A percentile compares a stretch with the other conserved stretches of the same genome.
Conservation (phyloP, 208 protist species). For the Wallacemonas collosoma region DNA sequence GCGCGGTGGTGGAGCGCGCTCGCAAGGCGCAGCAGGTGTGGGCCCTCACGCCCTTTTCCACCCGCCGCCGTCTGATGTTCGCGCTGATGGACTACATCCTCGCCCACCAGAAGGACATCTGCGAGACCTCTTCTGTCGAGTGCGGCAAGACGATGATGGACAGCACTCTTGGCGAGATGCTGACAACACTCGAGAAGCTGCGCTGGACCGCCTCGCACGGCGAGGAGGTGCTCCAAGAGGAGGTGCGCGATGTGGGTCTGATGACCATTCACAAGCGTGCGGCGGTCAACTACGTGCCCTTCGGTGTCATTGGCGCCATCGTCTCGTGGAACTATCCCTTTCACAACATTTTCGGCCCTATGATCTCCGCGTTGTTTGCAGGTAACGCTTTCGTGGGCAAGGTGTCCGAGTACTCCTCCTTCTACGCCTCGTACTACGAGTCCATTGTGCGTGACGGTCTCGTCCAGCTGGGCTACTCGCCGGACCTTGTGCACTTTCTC, state of each 20-base stretch:
- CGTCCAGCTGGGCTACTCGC: slow-evolving; percentile 81
- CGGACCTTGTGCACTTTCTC: slow-evolving; percentile 92
- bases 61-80: slow-evolving; percentile 81
- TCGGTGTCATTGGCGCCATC: slow-evolving; percentile 93
- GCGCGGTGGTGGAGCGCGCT: slow-evolving; percentile 57
- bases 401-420: slow-evolving; percentile 94
- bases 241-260: slow-evolving; percentile 83
- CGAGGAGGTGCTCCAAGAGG: slow-evolving; percentile 79
- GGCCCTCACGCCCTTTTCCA: slow-evolving; percentile 86
- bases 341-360: slow-evolving; percentile 94
- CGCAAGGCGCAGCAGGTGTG: slow-evolving; percentile 80
- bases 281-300: slow-evolving; percentile 82
- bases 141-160: slow-evolving; percentile 94
- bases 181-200: slow-evolving; percentile 93
- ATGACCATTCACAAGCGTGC: slow-evolving; percentile 91
- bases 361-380: slow-evolving; percentile 94
- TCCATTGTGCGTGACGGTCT: slow-evolving; percentile 90
- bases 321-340: slow-evolving; percentile 97
- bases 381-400: slow-evolving; percentile 95
- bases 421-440: slow-evolving; percentile 91
- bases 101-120: slow-evolving; percentile 78
- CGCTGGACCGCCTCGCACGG: slow-evolving; percentile 84
- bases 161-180: slow-evolving; percentile 87
- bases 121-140: slow-evolving; percentile 86
- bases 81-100: slow-evolving; percentile 90